Conservation (phyloP, 1,139 yeast genomes). For the Diutina siamensis region DNA sequence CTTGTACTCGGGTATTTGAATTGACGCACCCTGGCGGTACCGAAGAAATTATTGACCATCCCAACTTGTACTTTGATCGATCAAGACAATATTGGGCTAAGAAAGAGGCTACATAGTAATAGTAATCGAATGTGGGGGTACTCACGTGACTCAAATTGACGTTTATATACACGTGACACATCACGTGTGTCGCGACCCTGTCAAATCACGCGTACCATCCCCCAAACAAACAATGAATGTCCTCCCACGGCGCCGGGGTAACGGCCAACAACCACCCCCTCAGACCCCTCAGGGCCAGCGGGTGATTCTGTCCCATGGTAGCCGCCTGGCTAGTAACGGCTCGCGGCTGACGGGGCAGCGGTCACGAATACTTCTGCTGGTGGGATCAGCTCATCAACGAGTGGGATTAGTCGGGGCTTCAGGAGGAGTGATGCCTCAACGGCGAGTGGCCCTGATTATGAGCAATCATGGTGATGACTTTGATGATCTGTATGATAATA, state of each 20-base stretch:
- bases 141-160: no score
- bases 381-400: not conserved
- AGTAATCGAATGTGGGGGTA: not conserved
- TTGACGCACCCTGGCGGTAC: constrained; percentile 50
- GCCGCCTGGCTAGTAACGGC: not conserved
- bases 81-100: constrained; percentile 29
- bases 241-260: not conserved
- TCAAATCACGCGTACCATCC: not conserved
- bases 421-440: not conserved
- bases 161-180: not conserved
- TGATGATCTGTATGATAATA: constrained; percentile 9
- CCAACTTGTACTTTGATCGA: constrained; percentile 79
- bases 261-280: not conserved
- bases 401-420: not conserved
- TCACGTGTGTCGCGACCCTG: not conserved
- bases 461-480: not conserved
- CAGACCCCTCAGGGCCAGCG: constrained; percentile 2
- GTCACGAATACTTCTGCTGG: not conserved
- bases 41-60: constrained; percentile 59
- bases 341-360: constrained; percentile 1
- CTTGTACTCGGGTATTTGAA: constrained; percentile 87
- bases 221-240: constrained; percentile 1
- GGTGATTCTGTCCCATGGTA: not conserved
- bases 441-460: constrained; percentile 5
- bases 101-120: not conserved